Conservation (phyloP, 345 rosid species). For the Brassica cretica region DNA sequence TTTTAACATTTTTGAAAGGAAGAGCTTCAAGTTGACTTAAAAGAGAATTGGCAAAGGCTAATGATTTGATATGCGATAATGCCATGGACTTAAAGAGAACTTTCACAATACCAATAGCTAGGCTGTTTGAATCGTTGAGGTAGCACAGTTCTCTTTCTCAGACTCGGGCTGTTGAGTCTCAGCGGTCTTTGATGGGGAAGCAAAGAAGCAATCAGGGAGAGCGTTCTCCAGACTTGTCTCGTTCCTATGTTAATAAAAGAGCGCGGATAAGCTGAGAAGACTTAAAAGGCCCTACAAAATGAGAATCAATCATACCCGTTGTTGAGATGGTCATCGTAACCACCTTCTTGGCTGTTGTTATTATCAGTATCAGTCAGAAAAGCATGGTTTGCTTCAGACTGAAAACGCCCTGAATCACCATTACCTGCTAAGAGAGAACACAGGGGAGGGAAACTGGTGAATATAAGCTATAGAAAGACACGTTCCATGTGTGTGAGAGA, state of each 20-base stretch:
- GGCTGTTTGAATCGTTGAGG: slow-evolving; percentile 39
- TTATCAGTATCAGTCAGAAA: slow-evolving; percentile 26
- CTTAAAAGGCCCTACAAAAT: slow-evolving; percentile 4
- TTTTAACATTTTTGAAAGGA: neutral
- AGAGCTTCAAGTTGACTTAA: neutral
- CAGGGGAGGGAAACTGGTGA: slow-evolving; percentile 16
- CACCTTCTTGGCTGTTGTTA: slow-evolving; percentile 18
- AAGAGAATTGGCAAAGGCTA: slow-evolving; percentile 3
- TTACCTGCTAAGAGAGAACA: slow-evolving; percentile 38
- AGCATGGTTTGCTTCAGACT: slow-evolving; percentile 36
- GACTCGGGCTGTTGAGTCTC: slow-evolving; percentile 34
- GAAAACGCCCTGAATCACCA: slow-evolving; percentile 42
- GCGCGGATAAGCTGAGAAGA: slow-evolving; percentile 12
- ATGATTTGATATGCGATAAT: neutral
- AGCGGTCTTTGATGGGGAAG: slow-evolving; percentile 49
- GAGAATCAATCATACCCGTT: slow-evolving; percentile 26
- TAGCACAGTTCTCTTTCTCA: slow-evolving; percentile 42
- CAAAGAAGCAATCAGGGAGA: slow-evolving; percentile 60
- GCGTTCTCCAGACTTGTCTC: slow-evolving; percentile 47
- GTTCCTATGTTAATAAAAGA: slow-evolving; percentile 32
- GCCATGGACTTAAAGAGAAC: slow-evolving; percentile 1
- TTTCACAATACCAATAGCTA: slow-evolving; percentile 44
- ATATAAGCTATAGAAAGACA: slow-evolving; percentile 7
- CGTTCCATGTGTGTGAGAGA: neutral
- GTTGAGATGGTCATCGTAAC: slow-evolving; percentile 7